Percentiles rank a stretch among this genome's conserved stretches.
phyloP scores from a whole-genome alignment of 164 flowering plant species.

The Brasenia schreberi region DNA sequence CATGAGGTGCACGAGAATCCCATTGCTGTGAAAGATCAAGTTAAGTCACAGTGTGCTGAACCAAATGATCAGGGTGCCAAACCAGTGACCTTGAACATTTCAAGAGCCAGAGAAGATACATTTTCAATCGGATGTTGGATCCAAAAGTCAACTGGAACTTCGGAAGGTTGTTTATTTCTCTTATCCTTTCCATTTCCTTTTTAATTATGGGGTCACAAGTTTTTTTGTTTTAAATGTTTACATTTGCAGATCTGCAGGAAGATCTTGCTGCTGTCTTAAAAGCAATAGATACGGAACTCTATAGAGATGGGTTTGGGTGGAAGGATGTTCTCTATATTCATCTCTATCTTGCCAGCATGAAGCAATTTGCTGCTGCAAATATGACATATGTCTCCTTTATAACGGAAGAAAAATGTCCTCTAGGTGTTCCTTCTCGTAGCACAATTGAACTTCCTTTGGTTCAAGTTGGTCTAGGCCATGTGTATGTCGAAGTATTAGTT shows the following conservation, averaged over 20 bases:
- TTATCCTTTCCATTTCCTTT: not conserved
- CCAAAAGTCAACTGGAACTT: conserved; percentile 28
- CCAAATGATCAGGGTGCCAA: conserved; percentile 13
- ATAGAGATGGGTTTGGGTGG: conserved; percentile 51
- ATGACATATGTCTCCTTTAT: conserved; percentile 74
- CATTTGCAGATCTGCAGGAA: conserved; percentile 39
- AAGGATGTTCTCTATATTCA: conserved; percentile 73
- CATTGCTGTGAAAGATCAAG: conserved; percentile 12
- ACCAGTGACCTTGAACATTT: conserved; percentile 25
- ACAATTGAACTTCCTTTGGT: conserved; percentile 76
- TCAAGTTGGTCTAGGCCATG: conserved; percentile 52
- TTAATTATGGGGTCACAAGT: conserved; percentile 1
- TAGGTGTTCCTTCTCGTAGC: conserved; percentile 97
- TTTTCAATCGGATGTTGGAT: conserved; percentile 83
- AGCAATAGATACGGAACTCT: conserved; percentile 41
- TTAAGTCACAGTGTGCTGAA: conserved; percentile 10
- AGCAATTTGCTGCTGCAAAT: conserved; percentile 70
- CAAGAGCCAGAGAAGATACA: conserved; percentile 33
- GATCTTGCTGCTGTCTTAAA: conserved; percentile 50
- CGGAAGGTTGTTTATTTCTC: conserved; percentile 34
- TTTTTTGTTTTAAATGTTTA: conserved; percentile 2
- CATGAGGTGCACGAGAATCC: conserved; percentile 53
- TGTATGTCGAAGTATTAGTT: conserved; percentile 71
- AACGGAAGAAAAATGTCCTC: conserved; percentile 71
- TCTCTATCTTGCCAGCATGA: conserved; percentile 80